Conservation (phyloP, 108 stramenopile genomes). For the Seminavis robusta region DNA sequence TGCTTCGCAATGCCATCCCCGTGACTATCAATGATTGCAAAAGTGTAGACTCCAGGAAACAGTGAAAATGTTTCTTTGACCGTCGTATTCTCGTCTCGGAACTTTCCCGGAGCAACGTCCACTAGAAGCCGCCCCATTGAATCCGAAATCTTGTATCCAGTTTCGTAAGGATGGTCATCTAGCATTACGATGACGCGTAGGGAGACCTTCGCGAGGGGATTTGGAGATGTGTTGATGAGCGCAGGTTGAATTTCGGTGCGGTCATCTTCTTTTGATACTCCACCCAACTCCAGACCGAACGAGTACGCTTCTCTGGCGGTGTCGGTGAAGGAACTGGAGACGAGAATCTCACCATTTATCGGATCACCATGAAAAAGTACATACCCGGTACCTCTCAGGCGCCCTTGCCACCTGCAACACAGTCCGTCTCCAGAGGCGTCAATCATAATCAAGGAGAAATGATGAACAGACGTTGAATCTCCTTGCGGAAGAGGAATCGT, state of each 20-base stretch:
- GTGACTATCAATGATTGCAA: slow-evolving; percentile 12
- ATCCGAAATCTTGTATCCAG: slow-evolving; percentile 23
- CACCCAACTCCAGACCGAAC: no score
- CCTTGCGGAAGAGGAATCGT: slow-evolving; percentile 7
- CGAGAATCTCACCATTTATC: no score
- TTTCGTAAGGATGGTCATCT: slow-evolving; percentile 22
- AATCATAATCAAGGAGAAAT: slow-evolving; percentile 25
- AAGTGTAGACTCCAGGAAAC: slow-evolving; percentile 18
- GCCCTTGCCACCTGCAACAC: slow-evolving; percentile 22
- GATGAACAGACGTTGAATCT: background rate
- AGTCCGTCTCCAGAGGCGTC: slow-evolving; percentile 29
- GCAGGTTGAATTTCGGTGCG: no score
- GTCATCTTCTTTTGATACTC: no score
- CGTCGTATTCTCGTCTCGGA: background rate
- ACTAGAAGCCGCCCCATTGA: background rate
- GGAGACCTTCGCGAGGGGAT: no score
- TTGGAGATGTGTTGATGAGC: no score
- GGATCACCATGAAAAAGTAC: no score
- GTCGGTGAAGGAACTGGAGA: no score
- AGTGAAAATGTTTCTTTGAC: slow-evolving; percentile 10
- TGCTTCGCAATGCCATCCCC: slow-evolving; percentile 18
- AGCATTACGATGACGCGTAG: slow-evolving; percentile 19
- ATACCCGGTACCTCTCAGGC: no score
- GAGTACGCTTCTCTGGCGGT: no score
- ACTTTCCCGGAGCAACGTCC: slow-evolving; percentile 20